phyloP scores from a whole-genome alignment of 768 basidiomycete species.

The Suillus ampliporus region DNA sequence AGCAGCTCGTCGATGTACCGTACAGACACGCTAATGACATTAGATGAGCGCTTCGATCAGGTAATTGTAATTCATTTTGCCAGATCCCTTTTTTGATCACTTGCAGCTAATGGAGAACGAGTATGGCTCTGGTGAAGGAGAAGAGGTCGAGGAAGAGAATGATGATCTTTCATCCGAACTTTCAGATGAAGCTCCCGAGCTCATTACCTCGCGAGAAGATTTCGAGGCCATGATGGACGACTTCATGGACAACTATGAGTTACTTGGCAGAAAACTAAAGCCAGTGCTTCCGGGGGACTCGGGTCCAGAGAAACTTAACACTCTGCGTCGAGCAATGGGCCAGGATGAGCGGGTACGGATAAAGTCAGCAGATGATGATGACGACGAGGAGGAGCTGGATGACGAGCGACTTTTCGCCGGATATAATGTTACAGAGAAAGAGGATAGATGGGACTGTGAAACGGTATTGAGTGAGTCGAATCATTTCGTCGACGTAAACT shows the following conservation, averaged over 20 bases:
- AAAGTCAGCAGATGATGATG: slow-evolving; percentile 48
- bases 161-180: slow-evolving; percentile 44
- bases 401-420: slow-evolving; percentile 50
- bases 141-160: slow-evolving; percentile 45
- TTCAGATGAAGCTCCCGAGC: slow-evolving; percentile 62
- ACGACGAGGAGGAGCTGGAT: slow-evolving; percentile 53
- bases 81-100: slow-evolving; percentile 1
- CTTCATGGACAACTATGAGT: slow-evolving; percentile 90
- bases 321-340: slow-evolving; percentile 80
- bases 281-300: slow-evolving; percentile 75
- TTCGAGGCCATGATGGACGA: slow-evolving; percentile 92
- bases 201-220: slow-evolving; percentile 84
- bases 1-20: slow-evolving; percentile 96
- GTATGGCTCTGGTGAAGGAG: slow-evolving; percentile 69
- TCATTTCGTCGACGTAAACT: background rate
- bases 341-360: slow-evolving; percentile 62
- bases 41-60: slow-evolving; percentile 95
- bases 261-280: slow-evolving; percentile 86
- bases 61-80: slow-evolving; percentile 45
- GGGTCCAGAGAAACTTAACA: slow-evolving; percentile 79
- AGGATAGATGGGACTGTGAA: slow-evolving; percentile 94
- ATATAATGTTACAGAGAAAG: slow-evolving; percentile 51
- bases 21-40: slow-evolving; percentile 82
- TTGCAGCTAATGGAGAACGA: slow-evolving; percentile 75
- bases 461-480: slow-evolving; percentile 83